A percentile compares a stretch with the other conserved stretches of the same genome.
Evolutionary conservation across 345 rosid species (phyloP).

Genomic region (Mangifera indica): DNA sequence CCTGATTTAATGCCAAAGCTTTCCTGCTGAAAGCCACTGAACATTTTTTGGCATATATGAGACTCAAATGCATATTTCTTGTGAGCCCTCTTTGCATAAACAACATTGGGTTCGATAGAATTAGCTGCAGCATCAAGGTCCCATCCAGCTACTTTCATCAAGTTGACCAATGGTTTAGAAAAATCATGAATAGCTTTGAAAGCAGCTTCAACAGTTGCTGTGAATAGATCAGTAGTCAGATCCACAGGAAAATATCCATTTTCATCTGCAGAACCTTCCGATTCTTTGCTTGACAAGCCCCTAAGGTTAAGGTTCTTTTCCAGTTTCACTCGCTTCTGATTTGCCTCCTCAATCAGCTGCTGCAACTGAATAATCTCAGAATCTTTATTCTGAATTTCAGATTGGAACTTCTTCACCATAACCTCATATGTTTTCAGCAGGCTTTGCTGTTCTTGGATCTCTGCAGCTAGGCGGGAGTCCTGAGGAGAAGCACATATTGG

Average conservation of each 20-base stretch:
- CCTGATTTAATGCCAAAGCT: conserved; percentile 50
- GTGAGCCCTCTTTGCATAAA: conserved; percentile 79
- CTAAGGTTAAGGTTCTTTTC: conserved; percentile 82
- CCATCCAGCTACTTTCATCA: conserved; percentile 95
- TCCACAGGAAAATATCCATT: conserved; percentile 46
- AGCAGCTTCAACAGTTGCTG: conserved; percentile 58
- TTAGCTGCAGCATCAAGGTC: conserved; percentile 87
- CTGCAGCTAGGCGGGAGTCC: conserved; percentile 88
- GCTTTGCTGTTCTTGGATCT: conserved; percentile 88
- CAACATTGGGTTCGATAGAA: conserved; percentile 69
- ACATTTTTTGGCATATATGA: conserved; percentile 79
- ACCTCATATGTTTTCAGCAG: conserved; percentile 83
- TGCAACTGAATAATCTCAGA: conserved; percentile 72
- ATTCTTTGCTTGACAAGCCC: conserved; percentile 63
- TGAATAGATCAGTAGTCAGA: conserved; percentile 62
- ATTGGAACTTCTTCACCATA: conserved; percentile 87
- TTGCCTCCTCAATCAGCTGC: conserved; percentile 75
- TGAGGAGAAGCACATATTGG: conserved; percentile 67
- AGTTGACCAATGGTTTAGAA: conserved; percentile 74
- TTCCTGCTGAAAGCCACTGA: conserved; percentile 73
- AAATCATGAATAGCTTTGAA: conserved; percentile 78
- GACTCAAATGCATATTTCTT: conserved; percentile 83
- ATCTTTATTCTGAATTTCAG: conserved; percentile 85
- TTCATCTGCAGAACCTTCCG: conserved; percentile 52
- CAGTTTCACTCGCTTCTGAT: conserved; percentile 62